A percentile compares a stretch with the other conserved stretches of the same genome.
Conservation (phyloP, 2,329 filamentous ascomycete species). For the Dactylellina cionopaga region DNA sequence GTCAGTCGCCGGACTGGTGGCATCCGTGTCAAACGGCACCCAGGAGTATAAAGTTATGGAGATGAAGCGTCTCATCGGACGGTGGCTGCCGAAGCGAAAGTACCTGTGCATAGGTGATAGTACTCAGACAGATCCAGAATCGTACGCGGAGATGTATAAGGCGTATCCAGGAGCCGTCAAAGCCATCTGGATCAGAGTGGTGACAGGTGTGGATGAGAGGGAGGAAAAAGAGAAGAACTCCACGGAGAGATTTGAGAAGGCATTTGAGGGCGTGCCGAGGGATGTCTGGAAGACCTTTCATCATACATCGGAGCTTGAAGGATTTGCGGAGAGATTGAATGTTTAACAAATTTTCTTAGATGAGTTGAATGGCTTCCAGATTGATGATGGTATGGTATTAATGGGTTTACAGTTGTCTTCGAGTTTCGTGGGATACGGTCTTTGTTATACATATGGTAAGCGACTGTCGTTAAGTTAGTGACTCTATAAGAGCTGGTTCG, state of each 20-base stretch:
- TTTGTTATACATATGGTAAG: no score
- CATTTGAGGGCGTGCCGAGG: constrained; percentile 78
- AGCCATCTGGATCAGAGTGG: constrained; percentile 68
- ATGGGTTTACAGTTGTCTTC: no score
- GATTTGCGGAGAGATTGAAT: constrained; percentile 58
- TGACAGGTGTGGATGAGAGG: constrained; percentile 60
- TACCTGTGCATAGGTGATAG: constrained; percentile 90
- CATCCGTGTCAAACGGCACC: constrained; percentile 80
- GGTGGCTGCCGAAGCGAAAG: constrained; percentile 79
- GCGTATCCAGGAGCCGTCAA: constrained; percentile 79
- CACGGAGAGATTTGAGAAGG: constrained; percentile 79
- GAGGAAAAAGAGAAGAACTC: constrained; percentile 72
- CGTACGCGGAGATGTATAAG: constrained; percentile 81
- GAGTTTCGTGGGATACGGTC: no score
- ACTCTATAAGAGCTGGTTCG: no score
- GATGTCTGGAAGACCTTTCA: constrained; percentile 84
- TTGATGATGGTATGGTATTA: no score
- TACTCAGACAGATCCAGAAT: constrained; percentile 89
- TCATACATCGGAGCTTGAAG: constrained; percentile 73
- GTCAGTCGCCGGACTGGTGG: constrained; percentile 80
- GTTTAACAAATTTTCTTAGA: background rate
- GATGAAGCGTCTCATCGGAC: constrained; percentile 79
- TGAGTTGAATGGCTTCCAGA: background rate
- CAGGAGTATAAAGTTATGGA: constrained; percentile 82
- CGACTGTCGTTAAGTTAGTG: no score